phyloP scores from a whole-genome alignment of 331 rosid genomes.

The Stylosanthes scabra region DNA sequence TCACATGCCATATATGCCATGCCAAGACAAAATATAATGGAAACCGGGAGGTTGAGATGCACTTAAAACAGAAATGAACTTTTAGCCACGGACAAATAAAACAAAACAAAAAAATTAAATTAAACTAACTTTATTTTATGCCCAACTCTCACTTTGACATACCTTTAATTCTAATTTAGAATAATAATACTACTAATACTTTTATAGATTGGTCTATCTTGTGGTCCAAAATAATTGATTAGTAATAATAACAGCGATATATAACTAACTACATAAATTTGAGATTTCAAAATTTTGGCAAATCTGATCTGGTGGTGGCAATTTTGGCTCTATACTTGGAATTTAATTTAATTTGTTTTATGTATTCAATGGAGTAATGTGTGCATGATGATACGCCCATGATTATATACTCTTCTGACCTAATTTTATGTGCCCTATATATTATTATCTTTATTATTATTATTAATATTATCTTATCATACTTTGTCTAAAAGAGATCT shows the following conservation, averaged over 20 bases:
- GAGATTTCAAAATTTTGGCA: conserved; percentile 31
- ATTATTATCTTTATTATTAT: neutral
- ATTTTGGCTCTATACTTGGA: conserved; percentile 22
- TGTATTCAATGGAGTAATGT: conserved; percentile 14
- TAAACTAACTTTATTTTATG: neutral
- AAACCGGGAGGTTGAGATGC: neutral
- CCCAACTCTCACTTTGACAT: conserved; percentile 23
- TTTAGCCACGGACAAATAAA: conserved; percentile 19
- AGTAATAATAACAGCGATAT: neutral
- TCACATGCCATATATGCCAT: conserved; percentile 2
- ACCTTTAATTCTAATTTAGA: conserved; percentile 1
- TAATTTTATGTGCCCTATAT: conserved; percentile 28
- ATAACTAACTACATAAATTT: conserved; percentile 18
- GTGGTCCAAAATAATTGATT: conserved; percentile 20
- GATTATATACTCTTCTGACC: conserved; percentile 33
- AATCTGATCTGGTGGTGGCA: neutral
- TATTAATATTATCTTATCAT: conserved; percentile 1
- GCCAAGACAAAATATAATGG: neutral
- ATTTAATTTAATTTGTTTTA: conserved; percentile 22
- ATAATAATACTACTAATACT: neutral
- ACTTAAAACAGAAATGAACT: conserved; percentile 36
- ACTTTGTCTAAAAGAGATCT: conserved; percentile 49
- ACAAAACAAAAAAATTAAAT: neutral
- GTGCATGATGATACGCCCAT: conserved; percentile 42
- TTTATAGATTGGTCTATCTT: conserved; percentile 4